phyloP scores from a whole-genome alignment of 768 basidiomycete genomes.

The Lactifluus subvellereus region DNA sequence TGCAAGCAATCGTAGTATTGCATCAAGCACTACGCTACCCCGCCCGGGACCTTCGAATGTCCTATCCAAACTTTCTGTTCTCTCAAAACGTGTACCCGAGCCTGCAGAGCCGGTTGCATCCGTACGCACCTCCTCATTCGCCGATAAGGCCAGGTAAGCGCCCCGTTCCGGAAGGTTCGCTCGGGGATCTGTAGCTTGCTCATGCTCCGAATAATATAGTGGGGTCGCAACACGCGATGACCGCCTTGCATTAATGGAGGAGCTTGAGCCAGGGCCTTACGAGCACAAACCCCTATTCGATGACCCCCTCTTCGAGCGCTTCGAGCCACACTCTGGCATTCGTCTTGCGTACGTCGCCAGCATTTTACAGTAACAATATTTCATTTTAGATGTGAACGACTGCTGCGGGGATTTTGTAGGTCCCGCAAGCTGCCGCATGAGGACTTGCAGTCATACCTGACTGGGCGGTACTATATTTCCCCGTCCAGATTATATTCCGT shows the following conservation, averaged over 20 bases:
- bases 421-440: constrained; percentile 70
- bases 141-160: constrained; percentile 23
- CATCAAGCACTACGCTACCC: constrained; percentile 13
- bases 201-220: constrained; percentile 12
- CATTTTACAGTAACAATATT: background rate
- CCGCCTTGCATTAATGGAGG: constrained; percentile 64
- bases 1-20: background rate
- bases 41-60: constrained; percentile 48
- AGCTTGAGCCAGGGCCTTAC: constrained; percentile 69
- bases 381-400: background rate
- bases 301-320: constrained; percentile 67
- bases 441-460: constrained; percentile 72
- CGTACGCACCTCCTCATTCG: constrained; percentile 24
- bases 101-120: background rate
- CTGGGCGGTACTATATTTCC: constrained; percentile 80
- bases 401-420: constrained; percentile 34
- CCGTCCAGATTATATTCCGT: constrained; percentile 87
- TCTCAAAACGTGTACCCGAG: constrained; percentile 27
- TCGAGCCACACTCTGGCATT: constrained; percentile 92
- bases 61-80: constrained; percentile 43
- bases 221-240: constrained; percentile 45
- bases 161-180: background rate
- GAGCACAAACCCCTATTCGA: constrained; percentile 66
- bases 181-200: background rate
- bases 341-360: constrained; percentile 60